These are phyloP conservation scores for Puccinia novopanici DNA, from an alignment of 1,284 basidiomycete species.

Conservation along the genomic window DNA sequence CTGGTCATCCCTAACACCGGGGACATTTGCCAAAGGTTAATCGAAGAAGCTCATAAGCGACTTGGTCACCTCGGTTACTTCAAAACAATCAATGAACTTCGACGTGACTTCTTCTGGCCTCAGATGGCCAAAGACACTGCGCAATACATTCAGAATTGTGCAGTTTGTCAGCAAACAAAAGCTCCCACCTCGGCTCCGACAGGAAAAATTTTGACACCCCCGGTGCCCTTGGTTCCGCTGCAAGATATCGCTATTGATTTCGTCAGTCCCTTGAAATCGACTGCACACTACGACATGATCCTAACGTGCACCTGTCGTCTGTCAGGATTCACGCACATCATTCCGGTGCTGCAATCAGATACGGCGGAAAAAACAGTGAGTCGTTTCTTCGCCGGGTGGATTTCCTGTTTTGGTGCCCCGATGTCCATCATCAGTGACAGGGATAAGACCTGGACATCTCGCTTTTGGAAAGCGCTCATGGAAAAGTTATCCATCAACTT, in stretches of 20 bases:
- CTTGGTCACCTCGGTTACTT: slow-evolving; percentile 61
- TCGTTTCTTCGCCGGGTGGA: too few species aligned
- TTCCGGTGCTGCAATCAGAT: too few species aligned
- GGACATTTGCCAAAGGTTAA: slow-evolving; percentile 55
- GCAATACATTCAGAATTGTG: slow-evolving; percentile 13
- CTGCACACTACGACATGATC: too few species aligned
- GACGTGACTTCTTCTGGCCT: slow-evolving; percentile 61
- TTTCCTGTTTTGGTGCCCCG: too few species aligned
- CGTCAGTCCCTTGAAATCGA: too few species aligned
- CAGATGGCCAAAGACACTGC: slow-evolving; percentile 56
- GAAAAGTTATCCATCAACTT: too few species aligned
- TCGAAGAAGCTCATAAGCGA: slow-evolving; percentile 57
- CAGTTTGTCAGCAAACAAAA: slow-evolving; percentile 51
- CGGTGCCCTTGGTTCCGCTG: slow-evolving; percentile 20
- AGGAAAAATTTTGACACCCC: slow-evolving; percentile 38
- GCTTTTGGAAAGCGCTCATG: too few species aligned
- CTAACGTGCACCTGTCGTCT: too few species aligned
- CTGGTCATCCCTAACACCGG: slow-evolving; percentile 58
- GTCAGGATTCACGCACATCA: too few species aligned
- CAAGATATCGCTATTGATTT: slow-evolving; percentile 41
- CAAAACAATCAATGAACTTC: slow-evolving; percentile 59
- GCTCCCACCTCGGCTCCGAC: slow-evolving; percentile 15
- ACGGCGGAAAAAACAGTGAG: too few species aligned
- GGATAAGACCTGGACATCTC: too few species aligned
- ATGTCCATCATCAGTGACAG: too few species aligned